A percentile compares a stretch with the other conserved stretches of the same genome.
Conservation (phyloP, 2,329 filamentous ascomycete species). For the Cercospora nicotianae region DNA sequence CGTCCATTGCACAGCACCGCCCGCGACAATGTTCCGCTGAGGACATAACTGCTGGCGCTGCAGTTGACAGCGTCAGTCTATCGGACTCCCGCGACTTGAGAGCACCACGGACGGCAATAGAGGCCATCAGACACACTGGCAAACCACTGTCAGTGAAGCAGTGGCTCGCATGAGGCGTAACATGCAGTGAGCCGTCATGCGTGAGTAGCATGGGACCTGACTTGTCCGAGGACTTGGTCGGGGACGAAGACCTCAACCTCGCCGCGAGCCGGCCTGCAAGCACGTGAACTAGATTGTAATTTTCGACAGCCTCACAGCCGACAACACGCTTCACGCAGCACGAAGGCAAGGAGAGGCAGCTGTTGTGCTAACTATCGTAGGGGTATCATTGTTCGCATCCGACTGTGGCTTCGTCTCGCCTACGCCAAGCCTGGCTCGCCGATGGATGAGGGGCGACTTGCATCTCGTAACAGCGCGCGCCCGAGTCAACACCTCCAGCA, state of each 20-base stretch:
- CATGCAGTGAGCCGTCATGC: slow-evolving; percentile 7
- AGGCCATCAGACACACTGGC: not conserved
- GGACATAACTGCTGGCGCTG: not conserved
- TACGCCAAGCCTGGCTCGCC: not conserved
- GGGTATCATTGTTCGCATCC: not conserved
- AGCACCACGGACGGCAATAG: not conserved
- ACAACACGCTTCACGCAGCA: not conserved
- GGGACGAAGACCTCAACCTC: not conserved
- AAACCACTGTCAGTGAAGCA: not conserved
- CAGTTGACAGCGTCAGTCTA: not conserved
- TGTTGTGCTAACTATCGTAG: not conserved
- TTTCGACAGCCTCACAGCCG: not conserved
- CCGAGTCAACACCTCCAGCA: not conserved
- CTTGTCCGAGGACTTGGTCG: not conserved
- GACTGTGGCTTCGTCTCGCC: not conserved
- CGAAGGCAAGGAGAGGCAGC: not conserved
- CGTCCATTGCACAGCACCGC: not conserved
- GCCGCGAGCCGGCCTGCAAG: not conserved
- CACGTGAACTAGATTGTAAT: not conserved
- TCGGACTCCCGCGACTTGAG: not conserved
- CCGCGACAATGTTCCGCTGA: not conserved
- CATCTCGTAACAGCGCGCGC: not conserved
- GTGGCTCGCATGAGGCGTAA: not conserved
- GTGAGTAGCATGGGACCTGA: slow-evolving; percentile 1
- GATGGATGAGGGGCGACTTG: not conserved